A percentile compares a stretch with the other conserved stretches of the same genome.
These are phyloP conservation scores for Aspergillus ibericus DNA, from an alignment of 2,329 filamentous ascomycete species.

Conservation along the genomic window DNA sequence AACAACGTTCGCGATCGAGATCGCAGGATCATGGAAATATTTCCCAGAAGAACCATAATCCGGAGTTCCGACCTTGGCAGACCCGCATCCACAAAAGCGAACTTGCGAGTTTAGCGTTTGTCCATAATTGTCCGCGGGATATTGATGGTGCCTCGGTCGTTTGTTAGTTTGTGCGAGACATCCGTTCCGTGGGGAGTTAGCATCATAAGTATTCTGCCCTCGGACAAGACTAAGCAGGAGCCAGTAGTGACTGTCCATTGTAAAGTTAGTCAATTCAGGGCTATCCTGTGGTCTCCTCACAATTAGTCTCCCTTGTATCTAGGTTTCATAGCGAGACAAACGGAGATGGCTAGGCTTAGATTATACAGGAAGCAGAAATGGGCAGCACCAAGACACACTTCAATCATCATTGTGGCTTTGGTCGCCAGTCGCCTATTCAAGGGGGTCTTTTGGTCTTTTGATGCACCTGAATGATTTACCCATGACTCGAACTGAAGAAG, in stretches of 20 bases:
- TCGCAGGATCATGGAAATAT: not conserved
- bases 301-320: not conserved
- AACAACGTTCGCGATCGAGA: not conserved
- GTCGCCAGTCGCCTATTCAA: not conserved
- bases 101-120: not conserved
- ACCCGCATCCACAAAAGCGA: not conserved
- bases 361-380: not conserved
- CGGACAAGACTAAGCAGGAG: too few relatives aligned
- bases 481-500: not conserved
- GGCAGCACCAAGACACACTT: not conserved
- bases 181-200: too few relatives aligned
- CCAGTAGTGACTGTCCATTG: too few relatives aligned
- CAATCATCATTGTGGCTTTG: not conserved
- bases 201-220: too few relatives aligned
- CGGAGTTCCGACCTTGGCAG: not conserved
- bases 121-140: not conserved
- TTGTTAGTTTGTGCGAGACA: not conserved
- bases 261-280: too few relatives aligned
- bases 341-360: not conserved
- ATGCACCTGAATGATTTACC: not conserved
- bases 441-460: not conserved
- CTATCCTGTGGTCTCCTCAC: not conserved
- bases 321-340: not conserved
- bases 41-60: not conserved
- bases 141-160: not conserved